Evolutionary conservation across 345 rosid species (phyloP).

Genomic region (Syzygium oleosum): DNA sequence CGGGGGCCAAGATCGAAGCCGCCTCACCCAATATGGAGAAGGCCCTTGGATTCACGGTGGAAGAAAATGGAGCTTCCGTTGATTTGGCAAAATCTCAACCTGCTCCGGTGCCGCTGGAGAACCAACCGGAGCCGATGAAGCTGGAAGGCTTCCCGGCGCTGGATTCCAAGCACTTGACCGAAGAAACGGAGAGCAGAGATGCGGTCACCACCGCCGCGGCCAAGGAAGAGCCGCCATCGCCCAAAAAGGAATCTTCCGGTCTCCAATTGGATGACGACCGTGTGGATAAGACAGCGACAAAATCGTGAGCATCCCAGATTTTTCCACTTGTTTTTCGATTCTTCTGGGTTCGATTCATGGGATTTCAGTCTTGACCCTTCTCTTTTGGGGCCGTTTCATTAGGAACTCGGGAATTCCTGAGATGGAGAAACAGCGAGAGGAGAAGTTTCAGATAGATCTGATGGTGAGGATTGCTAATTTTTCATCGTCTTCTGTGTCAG

Average conservation of each 20-base stretch:
- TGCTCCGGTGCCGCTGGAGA: not conserved
- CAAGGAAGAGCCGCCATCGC: constrained; percentile 48
- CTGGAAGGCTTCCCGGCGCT: constrained; percentile 1
- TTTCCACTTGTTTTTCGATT: not conserved
- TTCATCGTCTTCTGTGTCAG: not conserved
- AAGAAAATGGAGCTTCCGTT: constrained; percentile 21
- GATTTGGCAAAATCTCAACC: constrained; percentile 19
- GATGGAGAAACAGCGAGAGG: constrained; percentile 42
- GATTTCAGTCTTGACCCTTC: not conserved
- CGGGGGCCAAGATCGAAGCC: constrained; percentile 33
- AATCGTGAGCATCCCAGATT: constrained; percentile 34
- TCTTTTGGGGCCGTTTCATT: constrained; percentile 4
- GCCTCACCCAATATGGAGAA: constrained; percentile 31
- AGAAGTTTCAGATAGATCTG: constrained; percentile 95
- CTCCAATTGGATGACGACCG: constrained; percentile 47
- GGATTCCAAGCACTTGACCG: constrained; percentile 30
- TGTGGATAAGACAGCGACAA: constrained; percentile 20
- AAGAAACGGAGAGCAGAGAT: constrained; percentile 30
- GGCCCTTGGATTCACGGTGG: constrained; percentile 20
- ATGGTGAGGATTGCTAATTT: constrained; percentile 49
- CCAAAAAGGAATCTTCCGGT: constrained; percentile 47
- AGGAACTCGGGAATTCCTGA: constrained; percentile 32
- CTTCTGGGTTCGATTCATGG: not conserved
- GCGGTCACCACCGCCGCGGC: constrained; percentile 1
- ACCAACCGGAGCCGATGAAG: constrained; percentile 1